Evolutionary conservation across 2,329 filamentous ascomycete species (phyloP).

Genomic region (Coleophoma crateriformis): DNA sequence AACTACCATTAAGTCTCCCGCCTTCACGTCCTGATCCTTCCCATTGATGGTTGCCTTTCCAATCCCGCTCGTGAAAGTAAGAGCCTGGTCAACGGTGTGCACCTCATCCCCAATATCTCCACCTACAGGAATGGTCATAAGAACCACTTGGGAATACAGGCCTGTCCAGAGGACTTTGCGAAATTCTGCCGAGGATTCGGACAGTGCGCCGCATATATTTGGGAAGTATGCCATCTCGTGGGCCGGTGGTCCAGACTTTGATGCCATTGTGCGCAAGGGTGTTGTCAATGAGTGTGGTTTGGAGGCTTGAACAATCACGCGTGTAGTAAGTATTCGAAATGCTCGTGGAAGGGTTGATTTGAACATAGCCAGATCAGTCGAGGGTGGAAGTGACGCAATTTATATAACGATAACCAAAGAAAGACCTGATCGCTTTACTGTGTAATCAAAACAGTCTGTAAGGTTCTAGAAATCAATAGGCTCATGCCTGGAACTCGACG

Average conservation of each 20-base stretch:
- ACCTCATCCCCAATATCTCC: conserved; percentile 65
- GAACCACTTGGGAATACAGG: conserved; percentile 55
- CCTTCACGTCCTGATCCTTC: conserved; percentile 42
- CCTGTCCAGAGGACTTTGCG: conserved; percentile 58
- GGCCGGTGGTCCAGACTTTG: conserved; percentile 31
- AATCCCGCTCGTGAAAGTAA: conserved; percentile 56
- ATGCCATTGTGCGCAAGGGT: conserved; percentile 13
- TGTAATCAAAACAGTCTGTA: too few species aligned
- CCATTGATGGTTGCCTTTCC: conserved; percentile 54
- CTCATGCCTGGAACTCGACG: too few species aligned
- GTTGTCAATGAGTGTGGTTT: background rate
- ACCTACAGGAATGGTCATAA: conserved; percentile 58
- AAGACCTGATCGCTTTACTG: too few species aligned
- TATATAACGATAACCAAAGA: too few species aligned
- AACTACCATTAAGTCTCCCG: conserved; percentile 43
- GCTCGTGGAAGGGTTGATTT: background rate
- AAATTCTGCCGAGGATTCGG: conserved; percentile 50
- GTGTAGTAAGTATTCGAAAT: background rate
- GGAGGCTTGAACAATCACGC: background rate
- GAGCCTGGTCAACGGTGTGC: conserved; percentile 58
- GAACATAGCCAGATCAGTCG: background rate
- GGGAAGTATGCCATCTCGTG: conserved; percentile 58
- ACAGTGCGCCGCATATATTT: conserved; percentile 45
- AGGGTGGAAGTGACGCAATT: background rate
- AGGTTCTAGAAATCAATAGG: too few species aligned